Conservation (phyloP, 495 filamentous ascomycete species). For the Letharia columbiana region DNA sequence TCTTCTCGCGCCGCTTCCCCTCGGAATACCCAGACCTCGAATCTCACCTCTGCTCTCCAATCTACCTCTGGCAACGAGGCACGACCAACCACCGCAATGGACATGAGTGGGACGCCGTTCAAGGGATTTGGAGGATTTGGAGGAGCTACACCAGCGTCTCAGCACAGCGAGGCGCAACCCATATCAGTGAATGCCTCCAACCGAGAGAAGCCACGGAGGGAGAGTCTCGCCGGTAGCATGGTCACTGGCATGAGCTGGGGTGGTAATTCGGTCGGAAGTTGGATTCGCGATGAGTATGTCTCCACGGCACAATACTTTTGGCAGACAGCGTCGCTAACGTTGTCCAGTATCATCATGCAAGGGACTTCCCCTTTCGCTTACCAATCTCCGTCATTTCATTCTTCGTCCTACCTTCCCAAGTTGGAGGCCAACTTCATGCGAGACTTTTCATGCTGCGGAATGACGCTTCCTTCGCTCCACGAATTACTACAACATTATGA, state of each 20-base stretch:
- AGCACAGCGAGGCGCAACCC: conserved; percentile 69
- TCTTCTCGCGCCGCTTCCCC: conserved; percentile 53
- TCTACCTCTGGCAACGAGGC: conserved; percentile 36
- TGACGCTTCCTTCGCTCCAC: conserved; percentile 79
- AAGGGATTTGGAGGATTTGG: conserved; percentile 21
- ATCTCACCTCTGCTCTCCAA: conserved; percentile 54
- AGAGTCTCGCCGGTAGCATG: conserved; percentile 79
- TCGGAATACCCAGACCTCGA: conserved; percentile 51
- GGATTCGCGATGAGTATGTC: conserved; percentile 96
- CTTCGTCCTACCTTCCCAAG: conserved; percentile 94
- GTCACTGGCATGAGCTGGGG: conserved; percentile 97
- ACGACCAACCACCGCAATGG: conserved; percentile 25
- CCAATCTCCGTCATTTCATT: conserved; percentile 92
- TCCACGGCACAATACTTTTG: conserved; percentile 10
- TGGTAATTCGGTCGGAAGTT: conserved; percentile 90
- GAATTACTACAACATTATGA: conserved; percentile 96
- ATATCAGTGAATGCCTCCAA: conserved; percentile 75
- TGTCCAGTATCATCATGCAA: conserved; percentile 80
- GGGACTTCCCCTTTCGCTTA: conserved; percentile 88
- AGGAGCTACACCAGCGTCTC: conserved; percentile 34
- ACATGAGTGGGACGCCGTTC: conserved; percentile 16
- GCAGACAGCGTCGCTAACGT: conserved; percentile 25
- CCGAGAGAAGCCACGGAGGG: conserved; percentile 66
- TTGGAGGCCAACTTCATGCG: conserved; percentile 95
- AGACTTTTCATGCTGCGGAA: conserved; percentile 88